Percentiles rank a stretch among this genome's conserved stretches.
These are phyloP conservation scores for Dactylellina parvicollis DNA, from an alignment of 2,329 filamentous ascomycete species.

Conservation along the genomic window DNA sequence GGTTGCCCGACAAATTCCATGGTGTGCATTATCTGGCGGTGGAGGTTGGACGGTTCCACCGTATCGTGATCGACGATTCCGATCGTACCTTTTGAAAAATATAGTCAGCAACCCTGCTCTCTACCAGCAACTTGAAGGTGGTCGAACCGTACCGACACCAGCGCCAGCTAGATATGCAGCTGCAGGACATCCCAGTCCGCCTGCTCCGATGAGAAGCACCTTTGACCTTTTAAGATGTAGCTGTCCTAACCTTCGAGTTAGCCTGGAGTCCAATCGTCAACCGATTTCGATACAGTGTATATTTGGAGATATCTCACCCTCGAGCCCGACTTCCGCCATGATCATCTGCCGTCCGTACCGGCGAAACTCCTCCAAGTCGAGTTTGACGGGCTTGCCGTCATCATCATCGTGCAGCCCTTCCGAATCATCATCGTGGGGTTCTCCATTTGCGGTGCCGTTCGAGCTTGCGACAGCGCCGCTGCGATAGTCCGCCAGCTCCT, in stretches of 20 bases:
- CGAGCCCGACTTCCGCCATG: conserved; percentile 79
- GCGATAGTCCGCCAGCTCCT: conserved; percentile 62
- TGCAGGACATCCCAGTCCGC: conserved; percentile 90
- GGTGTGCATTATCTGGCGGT: conserved; percentile 86
- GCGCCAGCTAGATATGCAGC: conserved; percentile 92
- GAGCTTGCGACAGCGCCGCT: conserved; percentile 6
- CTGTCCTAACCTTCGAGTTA: conserved; percentile 70
- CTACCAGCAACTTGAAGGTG: background rate
- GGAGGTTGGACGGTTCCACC: conserved; percentile 89
- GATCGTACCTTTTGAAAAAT: conserved; percentile 68
- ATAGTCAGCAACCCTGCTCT: too few species aligned
- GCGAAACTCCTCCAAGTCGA: conserved; percentile 74
- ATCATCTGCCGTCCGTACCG: conserved; percentile 93
- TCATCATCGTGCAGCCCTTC: conserved; percentile 55
- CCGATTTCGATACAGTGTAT: background rate
- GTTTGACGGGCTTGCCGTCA: conserved; percentile 64
- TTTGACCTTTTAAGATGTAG: conserved; percentile 74
- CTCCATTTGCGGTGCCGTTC: conserved; percentile 59
- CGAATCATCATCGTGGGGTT: conserved; percentile 62
- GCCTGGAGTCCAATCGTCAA: conserved; percentile 2
- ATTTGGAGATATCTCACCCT: conserved; percentile 66
- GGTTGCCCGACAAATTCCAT: conserved; percentile 75
- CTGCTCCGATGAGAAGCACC: conserved; percentile 84
- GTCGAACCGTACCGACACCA: conserved; percentile 67
- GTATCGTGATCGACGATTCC: conserved; percentile 87